Evolutionary conservation across 2,329 filamentous ascomycete genomes (phyloP).

Genomic region (Penicillium nordicum): DNA sequence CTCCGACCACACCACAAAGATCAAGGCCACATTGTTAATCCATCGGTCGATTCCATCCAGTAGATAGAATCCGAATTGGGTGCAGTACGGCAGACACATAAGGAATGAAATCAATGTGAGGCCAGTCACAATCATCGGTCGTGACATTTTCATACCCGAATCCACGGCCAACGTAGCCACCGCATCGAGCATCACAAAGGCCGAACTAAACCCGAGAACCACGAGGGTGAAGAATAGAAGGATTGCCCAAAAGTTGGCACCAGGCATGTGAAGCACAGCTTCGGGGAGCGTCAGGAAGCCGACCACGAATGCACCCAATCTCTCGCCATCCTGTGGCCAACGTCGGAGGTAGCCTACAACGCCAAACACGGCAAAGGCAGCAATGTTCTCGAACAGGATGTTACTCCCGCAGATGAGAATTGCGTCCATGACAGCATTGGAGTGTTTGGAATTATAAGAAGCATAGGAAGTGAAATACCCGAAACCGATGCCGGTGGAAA

Average conservation of each 20-base stretch:
- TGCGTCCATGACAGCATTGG: slow-evolving; percentile 59
- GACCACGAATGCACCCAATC: slow-evolving; percentile 54
- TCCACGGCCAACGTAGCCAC: slow-evolving; percentile 55
- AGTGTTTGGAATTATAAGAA: slow-evolving; percentile 55
- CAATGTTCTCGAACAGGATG: slow-evolving; percentile 55
- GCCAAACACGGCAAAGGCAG: slow-evolving; percentile 53
- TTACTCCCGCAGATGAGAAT: slow-evolving; percentile 56
- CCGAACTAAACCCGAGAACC: slow-evolving; percentile 57
- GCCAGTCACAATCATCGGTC: slow-evolving; percentile 49
- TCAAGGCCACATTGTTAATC: slow-evolving; percentile 56
- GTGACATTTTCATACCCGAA: slow-evolving; percentile 47
- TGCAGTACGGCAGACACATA: slow-evolving; percentile 56
- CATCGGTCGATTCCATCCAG: slow-evolving; percentile 55
- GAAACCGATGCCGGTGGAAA: slow-evolving; percentile 58
- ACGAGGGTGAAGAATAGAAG: slow-evolving; percentile 58
- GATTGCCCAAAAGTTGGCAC: slow-evolving; percentile 58
- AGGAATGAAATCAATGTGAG: slow-evolving; percentile 52
- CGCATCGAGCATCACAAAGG: slow-evolving; percentile 59
- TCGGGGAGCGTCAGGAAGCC: slow-evolving; percentile 58
- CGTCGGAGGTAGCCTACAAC: slow-evolving; percentile 50
- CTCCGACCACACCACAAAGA: slow-evolving; percentile 58
- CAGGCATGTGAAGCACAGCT: slow-evolving; percentile 56
- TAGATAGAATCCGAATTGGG: slow-evolving; percentile 56
- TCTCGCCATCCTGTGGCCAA: slow-evolving; percentile 39
- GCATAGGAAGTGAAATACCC: slow-evolving; percentile 59